A percentile compares a stretch with the other conserved stretches of the same genome.
phyloP scores from a whole-genome alignment of 768 basidiomycete genomes.

The Termitomyces sp. region DNA sequence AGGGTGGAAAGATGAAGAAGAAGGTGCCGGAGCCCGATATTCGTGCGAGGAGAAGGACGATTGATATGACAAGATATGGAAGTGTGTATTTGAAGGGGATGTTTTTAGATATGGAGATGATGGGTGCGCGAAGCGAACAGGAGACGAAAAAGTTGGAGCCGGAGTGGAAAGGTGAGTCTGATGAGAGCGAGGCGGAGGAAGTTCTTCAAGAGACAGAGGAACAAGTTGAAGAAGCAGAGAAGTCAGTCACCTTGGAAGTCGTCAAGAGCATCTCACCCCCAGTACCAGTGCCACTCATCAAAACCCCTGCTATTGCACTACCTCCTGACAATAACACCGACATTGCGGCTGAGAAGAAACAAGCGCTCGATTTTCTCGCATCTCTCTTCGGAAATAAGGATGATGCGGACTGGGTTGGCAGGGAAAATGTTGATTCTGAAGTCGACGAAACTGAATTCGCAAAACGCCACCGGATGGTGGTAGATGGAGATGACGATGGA shows the following conservation, averaged over 20 bases:
- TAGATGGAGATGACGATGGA: conserved; percentile 19
- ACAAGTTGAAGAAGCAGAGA: conserved; percentile 3
- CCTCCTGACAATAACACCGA: conserved; percentile 19
- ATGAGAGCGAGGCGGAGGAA: neutral
- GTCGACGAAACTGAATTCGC: conserved; percentile 31
- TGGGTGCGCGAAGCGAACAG: conserved; percentile 13
- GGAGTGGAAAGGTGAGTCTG: conserved; percentile 9
- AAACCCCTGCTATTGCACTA: neutral
- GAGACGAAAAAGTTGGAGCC: conserved; percentile 13
- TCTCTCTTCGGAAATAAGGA: conserved; percentile 45
- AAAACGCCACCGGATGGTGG: conserved; percentile 17
- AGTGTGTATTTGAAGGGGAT: conserved; percentile 65
- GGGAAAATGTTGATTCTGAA: conserved; percentile 53
- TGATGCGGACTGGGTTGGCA: conserved; percentile 53
- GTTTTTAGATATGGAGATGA: conserved; percentile 47
- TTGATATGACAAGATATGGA: conserved; percentile 71
- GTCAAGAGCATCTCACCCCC: neutral
- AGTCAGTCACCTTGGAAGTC: neutral
- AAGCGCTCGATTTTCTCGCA: conserved; percentile 41
- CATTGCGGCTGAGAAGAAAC: conserved; percentile 37
- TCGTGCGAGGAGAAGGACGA: conserved; percentile 56
- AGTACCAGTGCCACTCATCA: neutral
- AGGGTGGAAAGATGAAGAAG: conserved; percentile 27
- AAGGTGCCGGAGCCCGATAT: conserved; percentile 44
- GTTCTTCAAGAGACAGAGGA: conserved; percentile 6